Conservation (phyloP, 495 filamentous ascomycete species). For the Thermothielavioides terrestris region DNA sequence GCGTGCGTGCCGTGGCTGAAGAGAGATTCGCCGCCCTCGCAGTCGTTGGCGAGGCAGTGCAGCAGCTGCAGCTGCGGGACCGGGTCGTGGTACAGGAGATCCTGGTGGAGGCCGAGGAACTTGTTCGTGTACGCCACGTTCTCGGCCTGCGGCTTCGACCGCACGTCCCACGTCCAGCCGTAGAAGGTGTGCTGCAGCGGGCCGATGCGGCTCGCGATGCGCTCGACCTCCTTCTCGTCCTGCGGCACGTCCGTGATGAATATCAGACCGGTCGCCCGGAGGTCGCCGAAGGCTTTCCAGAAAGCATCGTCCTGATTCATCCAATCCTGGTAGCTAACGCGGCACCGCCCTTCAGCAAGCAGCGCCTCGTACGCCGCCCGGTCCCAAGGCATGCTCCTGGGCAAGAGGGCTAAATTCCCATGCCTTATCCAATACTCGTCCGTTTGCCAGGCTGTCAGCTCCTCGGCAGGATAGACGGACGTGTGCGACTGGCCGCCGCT, state of each 20-base stretch:
- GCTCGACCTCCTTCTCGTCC: constrained; percentile 52
- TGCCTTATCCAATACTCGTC: background rate
- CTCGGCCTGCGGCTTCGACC: constrained; percentile 62
- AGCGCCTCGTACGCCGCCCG: constrained; percentile 29
- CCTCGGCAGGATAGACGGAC: constrained; percentile 4
- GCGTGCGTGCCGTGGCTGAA: constrained; percentile 67
- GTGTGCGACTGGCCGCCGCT: constrained; percentile 19
- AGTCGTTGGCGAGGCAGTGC: constrained; percentile 71
- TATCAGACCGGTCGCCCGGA: constrained; percentile 56
- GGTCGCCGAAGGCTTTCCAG: constrained; percentile 42
- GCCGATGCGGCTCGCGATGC: constrained; percentile 63
- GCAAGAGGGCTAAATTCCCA: background rate
- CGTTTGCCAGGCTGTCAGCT: constrained; percentile 5
- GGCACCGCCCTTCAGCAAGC: constrained; percentile 12
- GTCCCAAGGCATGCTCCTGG: constrained; percentile 18
- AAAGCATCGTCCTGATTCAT: constrained; percentile 46
- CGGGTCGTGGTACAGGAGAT: constrained; percentile 76
- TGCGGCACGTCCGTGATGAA: constrained; percentile 64
- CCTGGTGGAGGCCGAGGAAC: constrained; percentile 81
- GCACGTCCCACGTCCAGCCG: constrained; percentile 82
- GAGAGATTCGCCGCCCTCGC: constrained; percentile 68
- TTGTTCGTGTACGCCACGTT: constrained; percentile 86
- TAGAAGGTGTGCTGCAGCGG: constrained; percentile 76
- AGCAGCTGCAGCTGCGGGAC: constrained; percentile 76
- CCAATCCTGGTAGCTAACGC: constrained; percentile 61